phyloP scores from a whole-genome alignment of 495 filamentous ascomycete genomes.

The Hypoxylon intermedium region DNA sequence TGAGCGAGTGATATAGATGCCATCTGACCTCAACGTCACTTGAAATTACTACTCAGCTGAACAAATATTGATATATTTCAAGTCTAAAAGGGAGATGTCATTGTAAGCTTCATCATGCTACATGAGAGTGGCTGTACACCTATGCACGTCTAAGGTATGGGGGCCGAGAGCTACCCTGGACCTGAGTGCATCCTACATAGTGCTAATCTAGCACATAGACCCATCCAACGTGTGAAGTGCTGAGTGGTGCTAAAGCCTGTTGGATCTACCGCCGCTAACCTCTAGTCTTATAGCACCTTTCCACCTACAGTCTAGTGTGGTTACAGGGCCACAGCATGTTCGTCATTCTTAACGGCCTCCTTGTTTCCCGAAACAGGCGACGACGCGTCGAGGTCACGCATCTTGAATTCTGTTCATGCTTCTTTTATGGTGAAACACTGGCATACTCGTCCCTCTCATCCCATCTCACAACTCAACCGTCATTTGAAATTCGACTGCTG shows the following conservation, averaged over 20 bases:
- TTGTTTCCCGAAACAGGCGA: slow-evolving; percentile 7
- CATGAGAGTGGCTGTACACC: too few relatives aligned
- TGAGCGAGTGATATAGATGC: slow-evolving; percentile 1
- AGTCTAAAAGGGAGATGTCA: background rate
- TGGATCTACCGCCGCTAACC: slow-evolving; percentile 1
- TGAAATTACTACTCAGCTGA: background rate
- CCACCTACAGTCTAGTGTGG: background rate
- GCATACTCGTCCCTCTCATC: background rate
- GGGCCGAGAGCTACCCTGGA: too few relatives aligned
- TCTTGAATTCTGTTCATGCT: slow-evolving; percentile 4
- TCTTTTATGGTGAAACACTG: background rate
- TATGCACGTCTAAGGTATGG: too few relatives aligned
- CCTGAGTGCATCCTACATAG: too few relatives aligned
- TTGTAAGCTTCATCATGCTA: background rate
- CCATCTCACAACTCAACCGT: too few relatives aligned
- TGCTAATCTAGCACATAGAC: background rate
- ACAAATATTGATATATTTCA: background rate
- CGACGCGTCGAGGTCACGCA: slow-evolving; percentile 13
- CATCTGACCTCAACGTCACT: slow-evolving; percentile 24
- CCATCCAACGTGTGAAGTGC: background rate
- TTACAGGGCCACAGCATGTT: slow-evolving; percentile 14
- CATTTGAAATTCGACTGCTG: too few relatives aligned
- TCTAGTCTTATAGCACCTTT: background rate
- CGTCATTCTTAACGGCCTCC: slow-evolving; percentile 8
- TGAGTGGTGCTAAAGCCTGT: slow-evolving; percentile 2